Base-by-base conservation (phyloP, 169 alveolate genomes). In the Eimeria sp. region DNA sequence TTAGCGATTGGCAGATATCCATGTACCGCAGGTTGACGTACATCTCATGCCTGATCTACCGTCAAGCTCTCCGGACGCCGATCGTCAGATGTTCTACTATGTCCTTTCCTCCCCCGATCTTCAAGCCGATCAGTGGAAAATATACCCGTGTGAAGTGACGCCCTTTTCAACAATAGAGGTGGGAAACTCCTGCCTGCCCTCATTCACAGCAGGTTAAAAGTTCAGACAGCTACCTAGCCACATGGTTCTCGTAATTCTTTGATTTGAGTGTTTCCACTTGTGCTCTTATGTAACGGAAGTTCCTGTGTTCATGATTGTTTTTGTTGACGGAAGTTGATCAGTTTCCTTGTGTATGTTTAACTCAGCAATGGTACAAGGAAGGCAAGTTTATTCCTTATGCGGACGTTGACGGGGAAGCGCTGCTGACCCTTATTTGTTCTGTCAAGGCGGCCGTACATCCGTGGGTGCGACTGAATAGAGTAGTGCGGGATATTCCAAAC, bases 51-150 rank as follows among this genome's bases (percentile, higher is more conserved):
- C 99, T 1, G 99, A 98, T 90, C 97, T 98, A 52, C 99, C 99
- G 6, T 96, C 98, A 33, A 97, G 98, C 77, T 95, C 68, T 96
- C 98, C 98, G 25, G 97, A 97, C 68, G 97, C 97, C 96, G 99
- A 99, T 80, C 95, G 97, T 80, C 98, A 95, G 89, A 99, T 99
- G 99, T 98, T 99, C 91, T 95, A 97, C 83, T 96, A 97, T 83
- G 98, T 98, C 27, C 96, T 99, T 60, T 87, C 98, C 68, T 97
- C 98, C 64, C 98, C 98, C 64, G 98, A 97, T 46, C 98, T 99
- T 62, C 99, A 99, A 97, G 99, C 99, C 9, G 99, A 99, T 95
- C 99, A 99, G 95, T 99, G 99, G 99, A 99, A 99, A 97, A 98
- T 99, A 52, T 99, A 99, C 87, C 99, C 99, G 23, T 99, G 99